These are phyloP conservation scores for Pestalotiopsis fici DNA, from an alignment of 2,329 filamentous ascomycete species.

Conservation along the genomic window DNA sequence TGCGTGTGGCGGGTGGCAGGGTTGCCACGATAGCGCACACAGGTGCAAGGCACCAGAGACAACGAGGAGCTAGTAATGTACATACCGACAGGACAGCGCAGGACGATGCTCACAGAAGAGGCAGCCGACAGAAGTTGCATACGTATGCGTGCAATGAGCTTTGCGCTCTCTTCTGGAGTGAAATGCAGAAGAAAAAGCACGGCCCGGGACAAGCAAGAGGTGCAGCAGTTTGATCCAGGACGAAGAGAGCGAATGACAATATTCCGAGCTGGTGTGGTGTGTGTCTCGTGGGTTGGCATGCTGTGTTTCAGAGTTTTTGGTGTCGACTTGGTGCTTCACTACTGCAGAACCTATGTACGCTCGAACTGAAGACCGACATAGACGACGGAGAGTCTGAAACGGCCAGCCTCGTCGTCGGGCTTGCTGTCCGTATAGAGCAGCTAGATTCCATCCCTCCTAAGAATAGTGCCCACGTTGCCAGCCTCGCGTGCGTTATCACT, in stretches of 20 bases:
- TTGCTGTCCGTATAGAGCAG: neutral
- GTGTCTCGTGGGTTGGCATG: constrained; percentile 1
- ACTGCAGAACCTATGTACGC: neutral
- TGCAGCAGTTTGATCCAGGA: neutral
- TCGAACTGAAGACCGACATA: neutral
- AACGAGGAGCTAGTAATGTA: neutral
- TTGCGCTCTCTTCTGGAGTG: neutral
- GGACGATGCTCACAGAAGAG: neutral
- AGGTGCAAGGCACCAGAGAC: neutral
- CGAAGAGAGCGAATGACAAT: constrained; percentile 2
- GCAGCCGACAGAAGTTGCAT: neutral
- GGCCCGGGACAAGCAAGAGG: neutral
- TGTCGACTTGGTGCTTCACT: neutral
- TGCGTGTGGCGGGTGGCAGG: constrained; percentile 3
- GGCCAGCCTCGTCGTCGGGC: constrained; percentile 3
- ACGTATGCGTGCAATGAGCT: neutral
- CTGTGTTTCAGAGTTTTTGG: constrained; percentile 3
- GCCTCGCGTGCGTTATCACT: neutral
- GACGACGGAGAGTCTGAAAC: neutral
- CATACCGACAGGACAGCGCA: neutral
- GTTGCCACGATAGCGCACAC: constrained; percentile 3
- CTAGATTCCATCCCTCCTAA: neutral
- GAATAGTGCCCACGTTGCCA: constrained; percentile 8
- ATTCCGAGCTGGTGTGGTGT: neutral
- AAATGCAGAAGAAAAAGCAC: neutral